phyloP scores from a whole-genome alignment of 805 yeast genomes.

The Candida bentonensis region DNA sequence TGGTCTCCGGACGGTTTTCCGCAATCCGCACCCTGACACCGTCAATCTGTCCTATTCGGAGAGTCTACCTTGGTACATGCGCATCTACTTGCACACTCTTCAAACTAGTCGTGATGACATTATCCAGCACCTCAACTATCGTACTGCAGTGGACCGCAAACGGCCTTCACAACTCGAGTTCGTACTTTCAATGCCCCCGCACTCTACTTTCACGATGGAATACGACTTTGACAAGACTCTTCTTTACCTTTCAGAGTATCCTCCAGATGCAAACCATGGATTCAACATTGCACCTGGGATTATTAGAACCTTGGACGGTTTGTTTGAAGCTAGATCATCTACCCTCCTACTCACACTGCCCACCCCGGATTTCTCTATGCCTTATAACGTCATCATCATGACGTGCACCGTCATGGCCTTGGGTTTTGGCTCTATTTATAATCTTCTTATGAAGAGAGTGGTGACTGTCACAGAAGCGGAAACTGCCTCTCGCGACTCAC shows the following conservation, averaged over 20 bases:
- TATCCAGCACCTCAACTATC: conserved; percentile 33
- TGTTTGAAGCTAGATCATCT: conserved; percentile 49
- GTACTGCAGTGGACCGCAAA: conserved; percentile 66
- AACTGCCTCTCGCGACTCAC: conserved; percentile 3
- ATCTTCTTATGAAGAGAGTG: conserved; percentile 57
- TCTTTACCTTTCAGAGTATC: conserved; percentile 76
- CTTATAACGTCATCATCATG: conserved; percentile 88
- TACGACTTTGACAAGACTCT: conserved; percentile 81
- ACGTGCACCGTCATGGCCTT: conserved; percentile 90
- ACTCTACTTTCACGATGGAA: conserved; percentile 43
- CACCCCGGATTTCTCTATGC: conserved; percentile 98
- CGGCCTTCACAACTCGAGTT: conserved; percentile 79
- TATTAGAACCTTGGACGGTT: conserved; percentile 26
- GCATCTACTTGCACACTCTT: conserved; percentile 64
- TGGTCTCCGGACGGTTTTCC: conserved; percentile 65
- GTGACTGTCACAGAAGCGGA: conserved; percentile 54
- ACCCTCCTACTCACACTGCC: conserved; percentile 79
- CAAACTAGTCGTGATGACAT: conserved; percentile 20
- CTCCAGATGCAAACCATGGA: conserved; percentile 99
- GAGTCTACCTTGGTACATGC: conserved; percentile 85
- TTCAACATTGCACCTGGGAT: conserved; percentile 83
- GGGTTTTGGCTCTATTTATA: conserved; percentile 77
- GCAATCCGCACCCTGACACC: conserved; percentile 40
- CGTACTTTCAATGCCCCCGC: conserved; percentile 47
- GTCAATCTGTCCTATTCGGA: conserved; percentile 55